Percentiles rank a stretch among this genome's conserved stretches.
Evolutionary conservation across 192 early-diverging fungal species (phyloP).

Genomic region (Paraglomus occultum): DNA sequence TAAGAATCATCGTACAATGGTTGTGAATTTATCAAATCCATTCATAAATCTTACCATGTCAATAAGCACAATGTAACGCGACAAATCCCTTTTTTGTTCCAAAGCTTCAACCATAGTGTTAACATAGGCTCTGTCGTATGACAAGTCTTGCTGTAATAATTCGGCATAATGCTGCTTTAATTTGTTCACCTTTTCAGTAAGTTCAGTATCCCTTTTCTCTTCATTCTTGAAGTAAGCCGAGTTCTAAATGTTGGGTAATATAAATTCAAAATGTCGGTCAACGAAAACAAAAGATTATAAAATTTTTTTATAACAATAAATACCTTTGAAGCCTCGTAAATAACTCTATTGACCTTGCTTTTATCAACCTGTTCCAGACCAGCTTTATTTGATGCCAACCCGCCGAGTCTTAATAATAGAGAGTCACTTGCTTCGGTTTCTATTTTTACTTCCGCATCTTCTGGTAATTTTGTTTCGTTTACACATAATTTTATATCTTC

Average conservation of each 20-base stretch:
- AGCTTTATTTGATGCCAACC: conserved; percentile 35
- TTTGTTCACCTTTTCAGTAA: conserved; percentile 39
- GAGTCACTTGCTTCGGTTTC: background rate
- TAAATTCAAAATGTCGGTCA: background rate
- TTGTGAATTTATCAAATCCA: no score
- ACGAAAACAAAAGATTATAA: background rate
- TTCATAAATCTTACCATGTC: conserved; percentile 47
- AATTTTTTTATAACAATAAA: background rate
- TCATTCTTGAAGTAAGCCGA: conserved; percentile 56
- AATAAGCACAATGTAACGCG: conserved; percentile 56
- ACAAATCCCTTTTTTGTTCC: conserved; percentile 47
- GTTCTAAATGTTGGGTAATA: conserved; percentile 30
- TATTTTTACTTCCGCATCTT: no score
- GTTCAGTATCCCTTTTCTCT: conserved; percentile 40
- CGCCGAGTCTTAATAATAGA: background rate
- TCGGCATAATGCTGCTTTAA: conserved; percentile 39
- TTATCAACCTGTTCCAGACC: conserved; percentile 47
- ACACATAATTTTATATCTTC: no score
- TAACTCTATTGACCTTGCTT: conserved; percentile 50
- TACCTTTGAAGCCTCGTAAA: conserved; percentile 63
- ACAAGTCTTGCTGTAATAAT: conserved; percentile 42
- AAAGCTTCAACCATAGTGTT: conserved; percentile 40
- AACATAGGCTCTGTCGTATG: conserved; percentile 34
- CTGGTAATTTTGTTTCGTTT: no score
- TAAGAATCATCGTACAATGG: no score